Evolutionary conservation across 805 yeast genomes (phyloP).

Genomic region (Wickerhamomyces pijperi): DNA sequence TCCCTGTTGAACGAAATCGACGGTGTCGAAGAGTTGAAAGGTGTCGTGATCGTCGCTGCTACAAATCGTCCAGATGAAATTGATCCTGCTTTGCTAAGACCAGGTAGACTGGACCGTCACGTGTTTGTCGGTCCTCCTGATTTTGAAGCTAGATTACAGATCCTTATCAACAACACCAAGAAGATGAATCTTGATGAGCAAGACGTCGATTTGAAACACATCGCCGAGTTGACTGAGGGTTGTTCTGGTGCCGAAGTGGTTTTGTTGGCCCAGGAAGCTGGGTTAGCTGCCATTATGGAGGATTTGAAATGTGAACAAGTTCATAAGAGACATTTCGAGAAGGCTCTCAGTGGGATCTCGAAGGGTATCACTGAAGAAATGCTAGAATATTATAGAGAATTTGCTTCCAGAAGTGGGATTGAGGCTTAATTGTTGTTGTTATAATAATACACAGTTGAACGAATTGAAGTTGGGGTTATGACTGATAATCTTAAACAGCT

Average conservation of each 20-base stretch:
- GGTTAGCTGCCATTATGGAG: conserved; percentile 87
- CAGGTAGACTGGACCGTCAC: conserved; percentile 91
- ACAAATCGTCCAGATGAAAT: conserved; percentile 92
- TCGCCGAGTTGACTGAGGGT: conserved; percentile 69
- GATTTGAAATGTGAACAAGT: conserved; percentile 43
- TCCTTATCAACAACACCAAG: conserved; percentile 55
- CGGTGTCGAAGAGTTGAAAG: conserved; percentile 91
- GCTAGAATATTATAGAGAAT: conserved; percentile 59
- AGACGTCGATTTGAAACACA: conserved; percentile 34
- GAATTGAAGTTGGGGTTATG: no score
- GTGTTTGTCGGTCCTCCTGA: conserved; percentile 93
- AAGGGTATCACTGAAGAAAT: conserved; percentile 78
- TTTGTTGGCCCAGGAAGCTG: conserved; percentile 88
- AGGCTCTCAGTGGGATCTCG: conserved; percentile 57
- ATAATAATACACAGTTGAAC: no score
- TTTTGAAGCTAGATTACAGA: conserved; percentile 64
- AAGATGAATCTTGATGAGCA: conserved; percentile 44
- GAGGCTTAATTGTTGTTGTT: conserved; percentile 12
- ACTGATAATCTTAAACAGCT: no score
- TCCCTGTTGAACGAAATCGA: conserved; percentile 90
- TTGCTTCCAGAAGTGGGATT: conserved; percentile 29
- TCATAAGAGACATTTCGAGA: conserved; percentile 53
- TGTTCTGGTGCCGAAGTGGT: conserved; percentile 97
- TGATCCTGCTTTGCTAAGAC: conserved; percentile 87
- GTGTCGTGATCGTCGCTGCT: conserved; percentile 91